phyloP scores from a whole-genome alignment of 1,284 basidiomycete species.

The Hemileia vastatrix region DNA sequence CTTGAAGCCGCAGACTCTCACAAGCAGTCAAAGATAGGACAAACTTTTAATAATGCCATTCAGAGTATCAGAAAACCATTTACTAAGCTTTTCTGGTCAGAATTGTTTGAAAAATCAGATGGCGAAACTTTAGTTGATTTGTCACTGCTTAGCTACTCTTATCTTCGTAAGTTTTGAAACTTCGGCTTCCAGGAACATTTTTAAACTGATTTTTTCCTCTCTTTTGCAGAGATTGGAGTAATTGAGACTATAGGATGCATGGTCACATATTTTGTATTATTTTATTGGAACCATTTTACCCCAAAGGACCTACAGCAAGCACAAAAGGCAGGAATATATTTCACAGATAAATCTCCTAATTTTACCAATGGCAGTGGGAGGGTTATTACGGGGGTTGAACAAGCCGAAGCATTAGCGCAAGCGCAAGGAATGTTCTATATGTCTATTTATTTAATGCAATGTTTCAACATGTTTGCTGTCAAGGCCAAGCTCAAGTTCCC shows the following conservation, averaged over 20 bases:
- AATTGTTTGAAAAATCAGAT: conserved; percentile 52
- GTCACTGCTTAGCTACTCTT: conserved; percentile 58
- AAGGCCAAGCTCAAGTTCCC: conserved; percentile 58
- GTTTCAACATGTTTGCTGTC: conserved; percentile 62
- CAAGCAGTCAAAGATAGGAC: conserved; percentile 41
- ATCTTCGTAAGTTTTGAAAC: conserved; percentile 56
- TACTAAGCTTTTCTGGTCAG: conserved; percentile 55
- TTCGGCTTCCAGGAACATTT: conserved; percentile 26
- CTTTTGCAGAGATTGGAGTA: conserved; percentile 39
- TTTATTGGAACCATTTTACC: conserved; percentile 56
- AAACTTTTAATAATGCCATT: conserved; percentile 47
- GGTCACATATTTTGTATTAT: conserved; percentile 58
- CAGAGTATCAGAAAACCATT: conserved; percentile 52
- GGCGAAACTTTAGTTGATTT: conserved; percentile 55
- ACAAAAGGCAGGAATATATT: conserved; percentile 51
- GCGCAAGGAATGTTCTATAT: conserved; percentile 60
- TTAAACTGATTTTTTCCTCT: background rate
- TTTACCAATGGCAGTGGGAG: conserved; percentile 54
- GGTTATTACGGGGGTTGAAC: conserved; percentile 48
- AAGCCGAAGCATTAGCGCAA: conserved; percentile 55
- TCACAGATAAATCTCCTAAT: conserved; percentile 50
- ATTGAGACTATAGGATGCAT: conserved; percentile 35
- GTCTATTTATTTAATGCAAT: conserved; percentile 58
- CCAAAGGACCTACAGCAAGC: conserved; percentile 53
- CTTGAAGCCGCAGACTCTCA: conserved; percentile 50